Evolutionary conservation across 192 early-diverging fungal species (phyloP).

Genomic region (Cladochytrium replicatum): DNA sequence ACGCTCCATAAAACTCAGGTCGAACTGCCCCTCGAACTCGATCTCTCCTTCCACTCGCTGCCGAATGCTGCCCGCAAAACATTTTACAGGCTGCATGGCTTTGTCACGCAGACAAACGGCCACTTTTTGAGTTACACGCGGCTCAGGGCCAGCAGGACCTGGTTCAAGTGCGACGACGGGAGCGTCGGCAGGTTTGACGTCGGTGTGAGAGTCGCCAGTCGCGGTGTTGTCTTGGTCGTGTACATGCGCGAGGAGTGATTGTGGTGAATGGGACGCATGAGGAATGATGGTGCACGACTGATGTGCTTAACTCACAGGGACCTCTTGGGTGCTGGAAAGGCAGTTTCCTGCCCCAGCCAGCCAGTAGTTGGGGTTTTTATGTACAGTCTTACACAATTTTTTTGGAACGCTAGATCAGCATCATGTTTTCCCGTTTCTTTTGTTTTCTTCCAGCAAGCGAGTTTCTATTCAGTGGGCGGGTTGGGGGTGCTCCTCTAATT

Average conservation of each 20-base stretch:
- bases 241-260: constrained; percentile 27
- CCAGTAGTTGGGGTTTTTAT: no score
- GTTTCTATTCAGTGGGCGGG: no score
- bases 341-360: no score
- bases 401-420: no score
- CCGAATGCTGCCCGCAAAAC: constrained; percentile 12
- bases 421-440: no score
- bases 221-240: constrained; percentile 22
- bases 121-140: constrained; percentile 32
- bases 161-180: constrained; percentile 32
- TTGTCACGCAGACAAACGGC: constrained; percentile 34
- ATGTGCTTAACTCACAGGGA: no score
- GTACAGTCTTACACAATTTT: no score
- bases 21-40: constrained; percentile 32
- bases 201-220: constrained; percentile 20
- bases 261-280: no score
- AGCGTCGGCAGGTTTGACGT: constrained; percentile 18
- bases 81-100: constrained; percentile 32
- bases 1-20: constrained; percentile 20
- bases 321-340: no score
- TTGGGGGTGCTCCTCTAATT: no score
- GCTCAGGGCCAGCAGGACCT: constrained; percentile 6
- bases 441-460: no score
- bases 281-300: no score
- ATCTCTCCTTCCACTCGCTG: constrained; percentile 15